Evolutionary conservation across 83 land plant species (phyloP).

Genomic region (Picea abies): DNA sequence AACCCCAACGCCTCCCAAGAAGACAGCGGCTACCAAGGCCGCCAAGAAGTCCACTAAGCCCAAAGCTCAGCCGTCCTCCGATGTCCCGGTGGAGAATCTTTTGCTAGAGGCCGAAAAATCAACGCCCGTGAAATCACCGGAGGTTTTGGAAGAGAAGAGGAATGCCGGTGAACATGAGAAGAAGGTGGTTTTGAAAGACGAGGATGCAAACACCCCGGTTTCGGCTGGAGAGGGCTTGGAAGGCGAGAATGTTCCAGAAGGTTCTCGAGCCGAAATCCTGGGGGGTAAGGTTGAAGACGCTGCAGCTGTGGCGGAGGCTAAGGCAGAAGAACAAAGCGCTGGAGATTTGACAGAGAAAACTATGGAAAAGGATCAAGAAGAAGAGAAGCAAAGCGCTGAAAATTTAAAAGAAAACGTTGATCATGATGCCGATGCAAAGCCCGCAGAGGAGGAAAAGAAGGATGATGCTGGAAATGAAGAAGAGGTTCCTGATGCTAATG

Average conservation of each 20-base stretch:
- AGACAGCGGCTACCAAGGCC: conserved; percentile 5
- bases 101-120: not conserved
- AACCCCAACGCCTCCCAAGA: conserved; percentile 7
- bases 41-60: not conserved
- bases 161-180: not conserved
- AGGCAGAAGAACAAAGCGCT: conserved; percentile 1
- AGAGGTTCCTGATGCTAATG: conserved; percentile 10
- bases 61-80: not conserved
- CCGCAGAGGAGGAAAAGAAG: conserved; percentile 7
- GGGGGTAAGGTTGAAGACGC: not conserved
- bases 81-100: not conserved
- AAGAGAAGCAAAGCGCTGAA: not conserved
- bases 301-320: conserved; percentile 1
- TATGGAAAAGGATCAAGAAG: not conserved
- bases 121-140: too few relatives aligned
- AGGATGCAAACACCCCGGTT: not conserved
- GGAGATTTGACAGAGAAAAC: not conserved
- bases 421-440: conserved; percentile 1
- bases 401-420: not conserved
- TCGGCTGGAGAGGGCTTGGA: conserved; percentile 3
- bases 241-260: not conserved
- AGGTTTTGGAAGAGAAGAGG: not conserved
- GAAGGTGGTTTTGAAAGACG: not conserved
- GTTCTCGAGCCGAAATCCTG: not conserved
- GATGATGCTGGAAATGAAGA: conserved; percentile 19